Conservation (phyloP, 2,329 filamentous ascomycete genomes). For the Cadophora luteo-olivacea region DNA sequence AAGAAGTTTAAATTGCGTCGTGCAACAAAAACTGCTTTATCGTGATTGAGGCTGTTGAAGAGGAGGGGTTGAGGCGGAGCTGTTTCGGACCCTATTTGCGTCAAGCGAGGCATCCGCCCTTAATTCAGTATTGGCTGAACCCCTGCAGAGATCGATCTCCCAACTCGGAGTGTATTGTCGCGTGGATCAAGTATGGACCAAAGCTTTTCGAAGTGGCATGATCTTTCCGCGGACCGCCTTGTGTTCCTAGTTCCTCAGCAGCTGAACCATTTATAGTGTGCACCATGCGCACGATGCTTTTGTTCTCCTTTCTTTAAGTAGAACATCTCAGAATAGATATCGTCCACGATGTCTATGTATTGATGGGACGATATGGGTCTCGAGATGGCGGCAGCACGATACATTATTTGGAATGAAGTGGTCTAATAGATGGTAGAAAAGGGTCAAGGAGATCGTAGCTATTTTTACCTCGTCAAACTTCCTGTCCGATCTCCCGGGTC, state of each 20-base stretch:
- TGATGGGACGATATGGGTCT: background rate
- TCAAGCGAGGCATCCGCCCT: background rate
- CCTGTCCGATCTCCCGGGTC: background rate
- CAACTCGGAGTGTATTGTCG: background rate
- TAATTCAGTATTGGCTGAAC: background rate
- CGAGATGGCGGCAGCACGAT: background rate
- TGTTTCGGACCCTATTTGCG: background rate
- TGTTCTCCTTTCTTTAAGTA: background rate
- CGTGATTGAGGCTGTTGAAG: background rate
- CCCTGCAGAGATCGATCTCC: background rate
- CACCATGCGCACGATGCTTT: background rate
- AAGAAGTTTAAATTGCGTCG: conserved; percentile 17
- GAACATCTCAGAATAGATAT: background rate
- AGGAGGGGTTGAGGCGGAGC: background rate
- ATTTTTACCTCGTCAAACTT: conserved; percentile 6
- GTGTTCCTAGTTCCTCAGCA: background rate
- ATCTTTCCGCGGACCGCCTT: background rate
- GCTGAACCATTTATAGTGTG: background rate
- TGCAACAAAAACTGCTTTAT: conserved; percentile 14
- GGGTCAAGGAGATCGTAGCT: background rate
- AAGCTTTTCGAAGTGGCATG: background rate
- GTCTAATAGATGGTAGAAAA: background rate
- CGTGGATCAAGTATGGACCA: background rate
- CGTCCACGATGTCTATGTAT: background rate
- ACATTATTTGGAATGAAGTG: background rate